A percentile compares a stretch with the other conserved stretches of the same genome.
phyloP scores from a whole-genome alignment of 495 filamentous ascomycete species.

The Schizothecium vesticola region DNA sequence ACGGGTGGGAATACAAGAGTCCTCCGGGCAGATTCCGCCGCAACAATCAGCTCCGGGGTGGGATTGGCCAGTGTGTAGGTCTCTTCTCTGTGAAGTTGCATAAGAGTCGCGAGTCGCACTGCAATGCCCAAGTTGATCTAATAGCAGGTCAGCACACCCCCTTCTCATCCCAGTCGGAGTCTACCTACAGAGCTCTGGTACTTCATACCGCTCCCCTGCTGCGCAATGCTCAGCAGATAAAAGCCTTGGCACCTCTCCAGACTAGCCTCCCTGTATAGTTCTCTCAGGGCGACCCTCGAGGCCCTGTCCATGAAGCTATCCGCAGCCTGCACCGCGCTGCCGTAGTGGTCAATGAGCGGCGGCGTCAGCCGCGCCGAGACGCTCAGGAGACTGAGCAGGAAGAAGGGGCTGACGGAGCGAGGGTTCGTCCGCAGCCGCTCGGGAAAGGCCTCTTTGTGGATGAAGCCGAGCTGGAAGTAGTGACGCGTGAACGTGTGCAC shows the following conservation, averaged over 20 bases:
- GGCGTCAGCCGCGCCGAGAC: conserved; percentile 46
- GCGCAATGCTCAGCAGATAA: conserved; percentile 47
- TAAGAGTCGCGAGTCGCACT: conserved; percentile 46
- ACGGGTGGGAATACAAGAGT: conserved; percentile 33
- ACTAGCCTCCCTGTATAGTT: conserved; percentile 44
- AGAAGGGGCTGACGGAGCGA: conserved; percentile 42
- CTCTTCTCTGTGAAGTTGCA: conserved; percentile 48
- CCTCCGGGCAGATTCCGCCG: conserved; percentile 42
- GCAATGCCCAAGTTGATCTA: conserved; percentile 49
- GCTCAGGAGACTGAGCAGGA: conserved; percentile 43
- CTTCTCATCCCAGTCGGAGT: not conserved
- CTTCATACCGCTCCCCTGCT: conserved; percentile 45
- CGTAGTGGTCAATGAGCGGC: conserved; percentile 38
- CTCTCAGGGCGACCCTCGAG: conserved; percentile 37
- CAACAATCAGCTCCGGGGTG: conserved; percentile 35
- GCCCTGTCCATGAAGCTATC: conserved; percentile 47
- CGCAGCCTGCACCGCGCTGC: conserved; percentile 39
- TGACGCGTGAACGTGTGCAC: conserved; percentile 41
- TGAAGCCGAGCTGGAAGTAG: conserved; percentile 49
- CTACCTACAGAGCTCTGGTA: conserved; percentile 42
- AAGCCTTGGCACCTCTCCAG: conserved; percentile 49
- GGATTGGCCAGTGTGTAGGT: conserved; percentile 37
- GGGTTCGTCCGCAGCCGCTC: conserved; percentile 35
- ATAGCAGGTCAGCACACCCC: conserved; percentile 21
- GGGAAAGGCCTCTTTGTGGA: conserved; percentile 45